Base-by-base conservation (phyloP, 1,139 yeast genomes). In the Yamadazyma membranifaciens region DNA sequence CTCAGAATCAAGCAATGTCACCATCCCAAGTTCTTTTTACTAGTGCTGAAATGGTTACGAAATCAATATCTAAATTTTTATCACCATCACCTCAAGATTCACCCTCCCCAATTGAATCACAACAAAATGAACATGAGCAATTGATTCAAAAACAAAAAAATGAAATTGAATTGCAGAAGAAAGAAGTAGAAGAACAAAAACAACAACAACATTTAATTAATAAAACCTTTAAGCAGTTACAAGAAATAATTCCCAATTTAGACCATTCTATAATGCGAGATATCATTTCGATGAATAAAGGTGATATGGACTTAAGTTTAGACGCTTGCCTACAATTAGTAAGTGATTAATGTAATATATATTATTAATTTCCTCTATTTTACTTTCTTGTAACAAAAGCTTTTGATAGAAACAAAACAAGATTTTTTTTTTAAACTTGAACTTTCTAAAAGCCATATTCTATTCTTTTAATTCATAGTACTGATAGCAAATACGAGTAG, bases 241-340 rank as follows among this genome's bases (percentile, higher is more conserved):
- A 65, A 25, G 82, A 81, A 41, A 86, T 89, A 79, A 88, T 89
- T 61, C 95, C 96, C 1, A 69, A 68, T 29, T 65, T 88, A 44
- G 96, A 88, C 50, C 66, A 67, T 31, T 83, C 78, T 1, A 67
- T 89, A 1, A 70, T 89, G 39, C 78, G 73, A 40, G 96, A 89
- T 55, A 83, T 89, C 3, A 73, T 87, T 24, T 65, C 67, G 2
- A 79, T 83, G 58, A 84, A 83, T 55, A 73, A 80, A 41, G 86
- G 87, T 16, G 71, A 84, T 39, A 73, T 86, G 15, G 95, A 91
- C 20, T 76, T 75, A 9, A 84, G 92, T 39, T 85, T 88, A 2
- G 96, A 88, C 55, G 80, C 83, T 4, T 71, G 77, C 45, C 53
- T 72, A 35, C 69, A 65, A 26, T 55, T 69, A 40, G 63, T 61